Conservation (phyloP, 225 moss, liverwort and hornwort species). For the Pleurozium schreberi region DNA sequence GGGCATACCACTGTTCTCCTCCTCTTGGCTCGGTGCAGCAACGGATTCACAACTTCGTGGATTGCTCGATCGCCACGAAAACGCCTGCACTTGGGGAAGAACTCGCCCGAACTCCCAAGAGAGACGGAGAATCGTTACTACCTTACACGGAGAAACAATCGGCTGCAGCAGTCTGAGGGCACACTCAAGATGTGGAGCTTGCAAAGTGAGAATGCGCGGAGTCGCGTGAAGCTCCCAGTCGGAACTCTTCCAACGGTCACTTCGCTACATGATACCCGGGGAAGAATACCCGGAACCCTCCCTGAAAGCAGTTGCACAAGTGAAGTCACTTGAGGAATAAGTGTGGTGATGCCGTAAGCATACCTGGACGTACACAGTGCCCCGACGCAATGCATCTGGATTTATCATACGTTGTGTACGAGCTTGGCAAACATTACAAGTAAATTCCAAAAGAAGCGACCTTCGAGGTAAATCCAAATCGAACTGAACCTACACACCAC, state of each 20-base stretch:
- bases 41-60: neutral
- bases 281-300: fast-evolving
- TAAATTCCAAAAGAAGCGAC: constrained; percentile 65
- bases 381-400: constrained; percentile 66
- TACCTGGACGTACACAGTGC: constrained; percentile 89
- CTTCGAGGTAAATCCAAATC: constrained; percentile 51
- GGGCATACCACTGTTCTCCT: neutral
- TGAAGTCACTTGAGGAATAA: neutral
- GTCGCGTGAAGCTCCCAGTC: neutral
- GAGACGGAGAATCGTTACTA: neutral
- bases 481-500: constrained; percentile 28
- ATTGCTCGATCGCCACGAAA: too few species aligned
- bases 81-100: neutral
- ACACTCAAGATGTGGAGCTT: neutral
- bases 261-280: neutral
- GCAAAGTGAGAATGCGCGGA: neutral
- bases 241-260: neutral
- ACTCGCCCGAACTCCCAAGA: neutral
- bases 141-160: neutral
- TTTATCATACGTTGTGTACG: constrained; percentile 76
- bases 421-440: constrained; percentile 65
- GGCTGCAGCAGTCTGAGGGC: neutral
- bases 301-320: neutral
- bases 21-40: neutral
- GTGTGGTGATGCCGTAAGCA: neutral